Evolutionary conservation across 352 stramenopile genomes (phyloP).

Genomic region (Globisporangium iwayamae): DNA sequence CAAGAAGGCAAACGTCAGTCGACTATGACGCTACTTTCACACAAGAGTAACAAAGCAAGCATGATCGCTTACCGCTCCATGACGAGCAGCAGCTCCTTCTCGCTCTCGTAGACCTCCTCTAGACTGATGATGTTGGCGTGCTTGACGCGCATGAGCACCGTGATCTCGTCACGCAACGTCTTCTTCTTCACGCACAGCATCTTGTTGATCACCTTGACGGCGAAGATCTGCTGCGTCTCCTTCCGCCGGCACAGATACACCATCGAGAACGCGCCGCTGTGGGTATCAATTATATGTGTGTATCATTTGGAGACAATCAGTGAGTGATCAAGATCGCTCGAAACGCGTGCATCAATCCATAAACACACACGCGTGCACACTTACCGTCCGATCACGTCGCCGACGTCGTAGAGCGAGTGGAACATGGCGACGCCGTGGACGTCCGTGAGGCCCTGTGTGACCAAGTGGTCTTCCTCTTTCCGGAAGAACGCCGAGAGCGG

Average conservation of each 20-base stretch:
- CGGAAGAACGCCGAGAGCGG: constrained; percentile 87
- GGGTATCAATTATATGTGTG: not conserved
- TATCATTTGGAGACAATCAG: not conserved
- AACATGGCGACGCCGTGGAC: constrained; percentile 84
- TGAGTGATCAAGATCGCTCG: not conserved
- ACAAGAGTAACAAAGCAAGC: not conserved
- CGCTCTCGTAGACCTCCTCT: constrained; percentile 83
- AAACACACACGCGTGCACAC: not conserved
- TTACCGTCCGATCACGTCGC: constrained; percentile 73
- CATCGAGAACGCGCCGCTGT: constrained; percentile 73
- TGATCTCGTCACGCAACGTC: constrained; percentile 84
- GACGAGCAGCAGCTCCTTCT: constrained; percentile 83
- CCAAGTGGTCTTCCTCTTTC: constrained; percentile 79
- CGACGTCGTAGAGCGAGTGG: constrained; percentile 86
- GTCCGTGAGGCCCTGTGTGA: constrained; percentile 81
- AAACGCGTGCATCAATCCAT: not conserved
- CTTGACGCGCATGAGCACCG: constrained; percentile 79
- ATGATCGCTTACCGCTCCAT: constrained; percentile 64
- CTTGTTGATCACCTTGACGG: constrained; percentile 89
- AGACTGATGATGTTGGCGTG: constrained; percentile 88
- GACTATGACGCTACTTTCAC: not conserved
- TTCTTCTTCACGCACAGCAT: constrained; percentile 85
- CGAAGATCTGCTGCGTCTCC: constrained; percentile 76
- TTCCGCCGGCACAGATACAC: constrained; percentile 84
- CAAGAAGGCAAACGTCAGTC: not conserved